These are phyloP conservation scores for Yarrowia alimentaria DNA, from an alignment of 805 yeast species.

Conservation along the genomic window DNA sequence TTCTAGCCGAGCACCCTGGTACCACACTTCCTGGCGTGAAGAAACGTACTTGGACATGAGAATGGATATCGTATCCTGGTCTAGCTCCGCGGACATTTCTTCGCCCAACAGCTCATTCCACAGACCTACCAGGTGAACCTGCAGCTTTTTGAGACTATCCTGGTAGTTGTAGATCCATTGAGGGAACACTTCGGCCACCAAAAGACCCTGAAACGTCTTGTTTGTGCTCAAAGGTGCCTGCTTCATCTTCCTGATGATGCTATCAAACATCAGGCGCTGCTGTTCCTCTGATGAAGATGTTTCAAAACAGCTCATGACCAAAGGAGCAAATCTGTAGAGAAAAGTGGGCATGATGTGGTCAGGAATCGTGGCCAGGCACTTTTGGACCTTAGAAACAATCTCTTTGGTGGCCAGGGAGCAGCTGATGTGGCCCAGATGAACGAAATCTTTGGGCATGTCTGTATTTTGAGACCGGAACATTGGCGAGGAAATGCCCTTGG, in stretches of 20 bases:
- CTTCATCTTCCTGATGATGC: slow-evolving; percentile 3
- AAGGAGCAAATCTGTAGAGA: slow-evolving; percentile 17
- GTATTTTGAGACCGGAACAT: neutral
- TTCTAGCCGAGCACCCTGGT: slow-evolving; percentile 1
- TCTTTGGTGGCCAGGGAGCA: neutral
- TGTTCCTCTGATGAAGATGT: no score
- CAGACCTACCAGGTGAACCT: neutral
- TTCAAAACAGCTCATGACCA: no score
- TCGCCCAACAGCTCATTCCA: slow-evolving; percentile 11
- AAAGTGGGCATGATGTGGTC: slow-evolving; percentile 17
- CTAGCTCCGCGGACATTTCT: neutral
- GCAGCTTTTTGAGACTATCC: slow-evolving; percentile 8
- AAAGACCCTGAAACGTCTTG: neutral
- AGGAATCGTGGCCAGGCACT: slow-evolving; percentile 8
- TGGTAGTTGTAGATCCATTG: slow-evolving; percentile 4
- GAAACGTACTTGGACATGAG: slow-evolving; percentile 10
- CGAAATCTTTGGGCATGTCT: slow-evolving; percentile 2
- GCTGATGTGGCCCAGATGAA: neutral
- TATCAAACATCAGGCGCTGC: neutral
- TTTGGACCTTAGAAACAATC: neutral
- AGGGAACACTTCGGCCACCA: neutral
- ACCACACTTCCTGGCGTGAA: slow-evolving; percentile 11
- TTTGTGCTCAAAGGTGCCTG: neutral
- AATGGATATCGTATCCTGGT: neutral
- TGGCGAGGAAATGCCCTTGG: slow-evolving; percentile 1